Base-by-base conservation (phyloP, 2,329 filamentous ascomycete species). In the Thielaviopsis populi region DNA sequence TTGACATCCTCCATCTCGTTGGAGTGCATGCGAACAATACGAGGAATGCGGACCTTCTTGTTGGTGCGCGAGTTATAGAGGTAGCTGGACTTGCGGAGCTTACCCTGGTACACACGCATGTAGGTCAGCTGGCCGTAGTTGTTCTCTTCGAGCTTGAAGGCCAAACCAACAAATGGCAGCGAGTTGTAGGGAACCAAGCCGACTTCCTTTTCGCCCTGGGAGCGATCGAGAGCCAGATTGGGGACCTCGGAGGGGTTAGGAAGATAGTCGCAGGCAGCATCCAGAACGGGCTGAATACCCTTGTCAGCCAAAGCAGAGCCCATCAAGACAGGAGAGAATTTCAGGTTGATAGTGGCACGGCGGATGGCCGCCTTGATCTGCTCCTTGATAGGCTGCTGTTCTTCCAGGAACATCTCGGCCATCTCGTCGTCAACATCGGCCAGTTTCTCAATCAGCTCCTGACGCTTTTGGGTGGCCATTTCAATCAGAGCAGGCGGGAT, bases 391-490 rank as follows among this genome's bases (percentile, higher is more conserved):
- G 94, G 94, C 63, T 84, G 86, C 70, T 82, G 76, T 75, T 97
- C 94, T 3, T 96, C 91, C 62, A 99, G 77, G 79, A 91, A 97
- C 61, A 96, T 79, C 75, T 99, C 91, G 24, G 92, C 92, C 66
- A 99, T 97, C 74, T 96, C 91, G 69, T 99, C 94, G 71, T 99
- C 94, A 54, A 97, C 92, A 76, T 99, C 94, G 30, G 94, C 94
- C 63, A 99, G 81, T 69, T 91, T 95, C 78, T 97, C 94, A 67
- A 99, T 91, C 66, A 99, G 80, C 70, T 87, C 85, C 71, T 86
- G 84, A 67, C 91, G 83, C 77, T 91, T 91, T 78, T 96, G 86
- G 69, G 88, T 80, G 22, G 83, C 91, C 42, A 96, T 73, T n/a
- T 83, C 80, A 70, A 85, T 80, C 27, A 96, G 77, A 48, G 91